These are phyloP conservation scores for Populus pruinosa DNA, from an alignment of 345 rosid genomes.

Conservation along the genomic window DNA sequence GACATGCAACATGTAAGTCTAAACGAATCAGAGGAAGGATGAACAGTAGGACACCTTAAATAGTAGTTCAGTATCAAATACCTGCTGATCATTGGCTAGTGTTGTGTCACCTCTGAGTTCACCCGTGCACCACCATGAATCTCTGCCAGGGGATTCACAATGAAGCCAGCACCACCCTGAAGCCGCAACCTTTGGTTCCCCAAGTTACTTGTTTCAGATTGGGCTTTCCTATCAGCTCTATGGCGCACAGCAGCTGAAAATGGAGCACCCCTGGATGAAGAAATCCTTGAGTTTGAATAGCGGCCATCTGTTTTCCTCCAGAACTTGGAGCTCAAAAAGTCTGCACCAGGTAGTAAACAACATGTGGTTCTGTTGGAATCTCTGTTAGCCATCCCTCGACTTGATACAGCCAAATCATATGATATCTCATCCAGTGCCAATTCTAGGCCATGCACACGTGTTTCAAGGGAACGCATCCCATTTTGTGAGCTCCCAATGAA, in stretches of 20 bases:
- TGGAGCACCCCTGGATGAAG: constrained; percentile 31
- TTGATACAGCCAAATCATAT: constrained; percentile 72
- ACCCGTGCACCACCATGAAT: constrained; percentile 39
- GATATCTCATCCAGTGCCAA: constrained; percentile 90
- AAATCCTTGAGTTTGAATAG: constrained; percentile 40
- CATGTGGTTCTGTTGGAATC: constrained; percentile 50
- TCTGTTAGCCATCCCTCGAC: constrained; percentile 62
- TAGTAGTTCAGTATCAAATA: constrained; percentile 1
- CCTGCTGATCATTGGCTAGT: constrained; percentile 23
- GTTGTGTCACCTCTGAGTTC: constrained; percentile 23
- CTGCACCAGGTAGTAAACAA: constrained; percentile 68
- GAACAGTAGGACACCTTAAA: background rate
- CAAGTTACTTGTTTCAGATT: constrained; percentile 29
- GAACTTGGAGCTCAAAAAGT: constrained; percentile 67
- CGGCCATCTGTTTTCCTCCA: constrained; percentile 62
- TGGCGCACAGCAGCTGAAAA: constrained; percentile 22
- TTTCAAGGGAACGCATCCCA: constrained; percentile 80
- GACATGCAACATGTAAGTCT: background rate
- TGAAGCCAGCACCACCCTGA: constrained; percentile 49
- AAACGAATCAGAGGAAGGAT: background rate
- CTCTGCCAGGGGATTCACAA: constrained; percentile 89
- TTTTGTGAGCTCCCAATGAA: constrained; percentile 77
- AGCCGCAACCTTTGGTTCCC: constrained; percentile 51
- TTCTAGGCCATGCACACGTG: constrained; percentile 84
- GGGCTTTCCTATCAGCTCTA: constrained; percentile 34